These are phyloP conservation scores for Iberis pinnata DNA, from an alignment of 345 rosid species.

Conservation along the genomic window DNA sequence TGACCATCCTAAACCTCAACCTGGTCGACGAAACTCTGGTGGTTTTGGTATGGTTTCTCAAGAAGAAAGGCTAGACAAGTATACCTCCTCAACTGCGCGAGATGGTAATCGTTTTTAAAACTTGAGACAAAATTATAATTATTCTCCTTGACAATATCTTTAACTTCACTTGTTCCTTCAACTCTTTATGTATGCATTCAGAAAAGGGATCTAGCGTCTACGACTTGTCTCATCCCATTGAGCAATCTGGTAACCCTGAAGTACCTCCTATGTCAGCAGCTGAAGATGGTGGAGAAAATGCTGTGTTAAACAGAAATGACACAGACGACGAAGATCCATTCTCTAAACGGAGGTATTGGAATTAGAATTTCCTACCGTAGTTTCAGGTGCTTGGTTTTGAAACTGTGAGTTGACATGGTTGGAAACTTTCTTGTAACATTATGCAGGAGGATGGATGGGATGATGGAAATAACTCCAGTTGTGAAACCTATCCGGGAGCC, in stretches of 20 bases:
- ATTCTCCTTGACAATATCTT: neutral
- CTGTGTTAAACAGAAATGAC: constrained; percentile 35
- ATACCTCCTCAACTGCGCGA: constrained; percentile 34
- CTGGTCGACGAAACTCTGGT: constrained; percentile 57
- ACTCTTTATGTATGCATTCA: constrained; percentile 23
- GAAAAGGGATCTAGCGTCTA: constrained; percentile 51
- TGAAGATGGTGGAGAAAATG: constrained; percentile 52
- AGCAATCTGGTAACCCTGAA: constrained; percentile 47
- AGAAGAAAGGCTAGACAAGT: constrained; percentile 61
- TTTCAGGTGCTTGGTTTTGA: constrained; percentile 7
- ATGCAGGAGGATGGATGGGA: constrained; percentile 80
- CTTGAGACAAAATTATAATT: neutral
- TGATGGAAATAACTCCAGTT: constrained; percentile 69
- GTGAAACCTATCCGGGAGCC: constrained; percentile 97
- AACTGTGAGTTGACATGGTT: constrained; percentile 17
- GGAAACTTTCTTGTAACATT: constrained; percentile 12
- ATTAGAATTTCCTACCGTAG: constrained; percentile 15
- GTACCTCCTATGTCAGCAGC: constrained; percentile 45
- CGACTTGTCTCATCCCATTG: constrained; percentile 39
- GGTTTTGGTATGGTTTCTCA: constrained; percentile 51
- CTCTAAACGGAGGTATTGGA: constrained; percentile 68
- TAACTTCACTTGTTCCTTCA: constrained; percentile 15
- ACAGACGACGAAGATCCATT: constrained; percentile 71
- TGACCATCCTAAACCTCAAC: constrained; percentile 92
- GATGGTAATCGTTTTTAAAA: constrained; percentile 48